A percentile compares a stretch with the other conserved stretches of the same genome.
phyloP scores from a whole-genome alignment of 2,329 filamentous ascomycete genomes.

The Dendryphion nanum region DNA sequence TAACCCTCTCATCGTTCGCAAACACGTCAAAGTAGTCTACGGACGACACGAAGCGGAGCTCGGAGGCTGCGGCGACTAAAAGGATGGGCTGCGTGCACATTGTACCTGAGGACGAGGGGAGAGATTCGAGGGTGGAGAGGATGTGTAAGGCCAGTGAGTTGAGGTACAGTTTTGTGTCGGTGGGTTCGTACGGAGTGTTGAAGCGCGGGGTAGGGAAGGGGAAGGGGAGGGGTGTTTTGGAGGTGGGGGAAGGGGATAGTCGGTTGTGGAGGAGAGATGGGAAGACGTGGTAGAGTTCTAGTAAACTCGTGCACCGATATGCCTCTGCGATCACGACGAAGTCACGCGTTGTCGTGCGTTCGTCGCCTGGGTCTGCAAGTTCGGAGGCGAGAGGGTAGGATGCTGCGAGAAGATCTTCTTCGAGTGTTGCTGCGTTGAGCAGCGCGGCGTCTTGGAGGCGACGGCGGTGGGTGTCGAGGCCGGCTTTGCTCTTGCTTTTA shows the following conservation, averaged over 20 bases:
- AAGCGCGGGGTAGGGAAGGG: slow-evolving; percentile 33
- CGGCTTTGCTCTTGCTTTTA: not conserved
- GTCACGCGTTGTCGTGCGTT: slow-evolving; percentile 53
- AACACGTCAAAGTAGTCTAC: slow-evolving; percentile 36
- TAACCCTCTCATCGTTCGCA: slow-evolving; percentile 46
- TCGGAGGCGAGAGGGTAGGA: slow-evolving; percentile 48
- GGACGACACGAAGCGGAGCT: slow-evolving; percentile 48
- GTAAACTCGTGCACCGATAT: slow-evolving; percentile 52
- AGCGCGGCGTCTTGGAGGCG: slow-evolving; percentile 33
- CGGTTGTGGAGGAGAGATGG: slow-evolving; percentile 51
- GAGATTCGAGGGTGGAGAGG: slow-evolving; percentile 48
- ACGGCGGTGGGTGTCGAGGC: slow-evolving; percentile 3
- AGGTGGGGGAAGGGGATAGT: slow-evolving; percentile 30
- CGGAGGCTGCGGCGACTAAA: slow-evolving; percentile 51
- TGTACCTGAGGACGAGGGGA: slow-evolving; percentile 54
- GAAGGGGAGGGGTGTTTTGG: slow-evolving; percentile 24
- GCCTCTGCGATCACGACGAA: slow-evolving; percentile 54
- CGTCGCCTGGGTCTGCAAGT: slow-evolving; percentile 52
- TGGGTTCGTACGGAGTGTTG: slow-evolving; percentile 31
- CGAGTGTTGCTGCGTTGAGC: slow-evolving; percentile 43
- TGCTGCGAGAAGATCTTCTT: slow-evolving; percentile 48
- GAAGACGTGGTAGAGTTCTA: slow-evolving; percentile 56
- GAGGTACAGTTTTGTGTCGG: slow-evolving; percentile 44
- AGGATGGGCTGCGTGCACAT: slow-evolving; percentile 55
- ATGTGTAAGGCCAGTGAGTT: slow-evolving; percentile 53